These are phyloP conservation scores for Casuarina glauca DNA, from an alignment of 306 rosid genomes.

Conservation along the genomic window DNA sequence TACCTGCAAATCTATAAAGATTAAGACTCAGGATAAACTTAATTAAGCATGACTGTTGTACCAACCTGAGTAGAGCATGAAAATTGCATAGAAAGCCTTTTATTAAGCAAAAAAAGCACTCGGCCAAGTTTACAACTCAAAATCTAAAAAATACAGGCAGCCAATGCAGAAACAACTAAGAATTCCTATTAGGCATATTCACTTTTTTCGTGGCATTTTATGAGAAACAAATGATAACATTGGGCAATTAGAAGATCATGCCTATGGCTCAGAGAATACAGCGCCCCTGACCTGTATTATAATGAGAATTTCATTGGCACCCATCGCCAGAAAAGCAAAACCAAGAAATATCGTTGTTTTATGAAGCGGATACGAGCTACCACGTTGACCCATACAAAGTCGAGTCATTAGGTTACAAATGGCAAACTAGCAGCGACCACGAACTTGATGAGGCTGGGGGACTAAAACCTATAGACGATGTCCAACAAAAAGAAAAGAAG, in stretches of 20 bases:
- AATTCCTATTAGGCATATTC: conserved; percentile 8
- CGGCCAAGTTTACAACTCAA: background rate
- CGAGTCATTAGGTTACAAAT: background rate
- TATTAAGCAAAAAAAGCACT: background rate
- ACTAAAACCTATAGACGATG: background rate
- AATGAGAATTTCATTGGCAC: background rate
- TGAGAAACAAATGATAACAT: background rate
- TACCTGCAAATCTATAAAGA: conserved; percentile 62
- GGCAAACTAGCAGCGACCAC: background rate
- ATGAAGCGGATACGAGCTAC: background rate
- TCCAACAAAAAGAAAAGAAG: background rate
- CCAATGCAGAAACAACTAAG: background rate
- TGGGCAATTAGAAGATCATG: background rate
- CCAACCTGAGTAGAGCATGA: background rate
- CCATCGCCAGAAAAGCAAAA: background rate
- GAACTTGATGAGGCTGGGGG: background rate
- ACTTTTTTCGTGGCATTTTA: background rate
- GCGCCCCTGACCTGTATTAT: no score
- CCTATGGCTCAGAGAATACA: background rate
- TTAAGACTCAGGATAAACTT: conserved; percentile 37
- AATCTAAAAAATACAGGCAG: background rate
- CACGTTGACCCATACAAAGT: background rate
- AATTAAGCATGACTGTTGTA: conserved; percentile 1
- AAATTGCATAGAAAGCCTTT: background rate
- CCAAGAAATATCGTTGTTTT: background rate